Percentiles rank a stretch among this genome's conserved stretches.
phyloP scores from a whole-genome alignment of 108 stramenopile species.

The Phaeodactylum tricornutum region DNA sequence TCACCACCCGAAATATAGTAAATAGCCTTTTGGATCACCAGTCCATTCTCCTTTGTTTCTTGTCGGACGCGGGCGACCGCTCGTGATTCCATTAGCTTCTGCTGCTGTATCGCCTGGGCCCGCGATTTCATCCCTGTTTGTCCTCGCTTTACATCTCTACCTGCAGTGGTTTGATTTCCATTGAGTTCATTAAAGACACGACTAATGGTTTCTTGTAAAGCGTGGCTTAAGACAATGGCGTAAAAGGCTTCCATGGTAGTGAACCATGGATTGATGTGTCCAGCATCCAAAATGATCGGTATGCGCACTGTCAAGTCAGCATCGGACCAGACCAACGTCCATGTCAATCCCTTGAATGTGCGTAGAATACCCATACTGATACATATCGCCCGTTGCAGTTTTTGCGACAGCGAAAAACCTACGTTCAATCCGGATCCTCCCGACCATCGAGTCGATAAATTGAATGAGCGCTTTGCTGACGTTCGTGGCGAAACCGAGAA shows the following conservation, averaged over 20 bases:
- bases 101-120: conserved; percentile 37
- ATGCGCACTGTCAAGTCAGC: conserved; percentile 9
- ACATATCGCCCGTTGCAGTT: background rate
- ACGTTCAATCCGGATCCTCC: conserved; percentile 1
- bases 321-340: conserved; percentile 6
- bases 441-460: background rate
- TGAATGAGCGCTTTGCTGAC: background rate
- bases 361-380: background rate
- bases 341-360: background rate
- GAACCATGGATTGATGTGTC: no score
- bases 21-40: conserved; percentile 48
- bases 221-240: background rate
- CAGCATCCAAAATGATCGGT: background rate
- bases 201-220: conserved; percentile 2
- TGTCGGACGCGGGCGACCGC: conserved; percentile 29
- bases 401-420: background rate
- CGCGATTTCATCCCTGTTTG: conserved; percentile 29
- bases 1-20: conserved; percentile 24
- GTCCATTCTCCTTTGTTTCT: conserved; percentile 47
- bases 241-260: background rate
- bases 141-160: background rate
- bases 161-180: background rate
- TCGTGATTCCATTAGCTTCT: conserved; percentile 36
- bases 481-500: background rate
- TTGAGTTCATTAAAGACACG: background rate